Base-by-base conservation (phyloP, 768 basidiomycete genomes). In the Pisolithus sp. region DNA sequence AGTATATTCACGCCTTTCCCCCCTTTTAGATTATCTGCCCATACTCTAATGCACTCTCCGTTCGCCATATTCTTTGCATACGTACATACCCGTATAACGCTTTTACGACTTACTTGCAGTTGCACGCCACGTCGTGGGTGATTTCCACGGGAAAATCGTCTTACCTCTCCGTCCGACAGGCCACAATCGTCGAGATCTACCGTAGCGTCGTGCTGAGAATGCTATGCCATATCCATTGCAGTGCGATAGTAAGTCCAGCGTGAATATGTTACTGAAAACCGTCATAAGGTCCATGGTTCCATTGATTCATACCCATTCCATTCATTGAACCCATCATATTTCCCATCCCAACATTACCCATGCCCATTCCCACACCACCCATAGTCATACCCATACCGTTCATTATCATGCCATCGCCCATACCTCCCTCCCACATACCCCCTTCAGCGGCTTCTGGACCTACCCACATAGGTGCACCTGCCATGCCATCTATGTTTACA, bases 11-110 rank as follows among this genome's bases (percentile, higher is more conserved):
- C 41, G 41, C 41, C 10, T 8, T 20, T 42, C 53, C 55, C 7
- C 68, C 62, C 53, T 59, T 73, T 30, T 77, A 80, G 59, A 78
- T 78, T 71, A 77, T 71, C 58, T 79, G 78, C 65, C 55, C n/a
- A 67, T 61, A 62, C 61, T 59, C 52, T 62, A 61, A 61, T 61
- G 38, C 49, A 56, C 56, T 64, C 57, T 55, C 56, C 45, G 28
- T 49, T 48, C 53, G 64, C 42, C 21, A 58, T 59, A 56, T 62
- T 53, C 55, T 62, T 42, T 7, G 53, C 62, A 66, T 56, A 62
- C 56, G 57, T 49, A 43, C 46, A 62, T 66, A 66, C 59, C 62
- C 58, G 28, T 21, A 26, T 31, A 56, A 44, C 44, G 59, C 18
- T 55, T 44, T 48, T 48, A 52, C 50, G 45, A 48, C 40, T 42